Conservation (phyloP, 129 eudicot species). For the Centella asiatica region DNA sequence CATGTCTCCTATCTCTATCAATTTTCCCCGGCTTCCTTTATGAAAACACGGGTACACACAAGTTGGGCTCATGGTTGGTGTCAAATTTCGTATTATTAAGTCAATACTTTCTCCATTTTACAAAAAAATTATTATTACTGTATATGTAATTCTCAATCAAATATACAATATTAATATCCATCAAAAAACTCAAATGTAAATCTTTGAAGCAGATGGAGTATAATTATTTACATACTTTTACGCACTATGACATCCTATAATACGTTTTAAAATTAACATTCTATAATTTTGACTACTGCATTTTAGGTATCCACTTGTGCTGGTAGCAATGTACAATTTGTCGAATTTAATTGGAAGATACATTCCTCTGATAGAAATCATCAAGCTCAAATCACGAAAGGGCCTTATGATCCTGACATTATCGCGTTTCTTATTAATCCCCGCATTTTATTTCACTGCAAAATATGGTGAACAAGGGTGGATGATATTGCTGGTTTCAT, state of each 20-base stretch:
- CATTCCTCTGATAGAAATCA: slow-evolving; percentile 35
- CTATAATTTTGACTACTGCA: neutral
- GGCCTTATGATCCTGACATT: slow-evolving; percentile 31
- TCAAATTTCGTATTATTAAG: neutral
- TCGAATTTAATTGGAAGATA: slow-evolving; percentile 54
- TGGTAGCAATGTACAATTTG: slow-evolving; percentile 62
- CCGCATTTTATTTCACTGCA: slow-evolving; percentile 66
- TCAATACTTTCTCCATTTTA: no score
- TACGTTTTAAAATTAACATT: neutral
- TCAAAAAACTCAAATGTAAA: no score
- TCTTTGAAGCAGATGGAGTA: no score
- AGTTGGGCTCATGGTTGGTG: slow-evolving; percentile 60
- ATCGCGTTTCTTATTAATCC: slow-evolving; percentile 52
- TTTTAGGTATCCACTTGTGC: slow-evolving; percentile 62
- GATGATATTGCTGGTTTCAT: slow-evolving; percentile 48
- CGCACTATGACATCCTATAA: no score
- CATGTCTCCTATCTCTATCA: slow-evolving; percentile 59
- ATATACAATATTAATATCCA: no score
- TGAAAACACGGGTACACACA: slow-evolving; percentile 63
- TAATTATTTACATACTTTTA: no score
- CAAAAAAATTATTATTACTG: no score
- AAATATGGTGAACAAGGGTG: slow-evolving; percentile 62
- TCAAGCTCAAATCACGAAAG: slow-evolving; percentile 46
- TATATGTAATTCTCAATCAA: no score
- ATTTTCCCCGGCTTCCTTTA: slow-evolving; percentile 70